Base-by-base conservation (phyloP, 352 stramenopile species). In the Globisporangium cystogenes region DNA sequence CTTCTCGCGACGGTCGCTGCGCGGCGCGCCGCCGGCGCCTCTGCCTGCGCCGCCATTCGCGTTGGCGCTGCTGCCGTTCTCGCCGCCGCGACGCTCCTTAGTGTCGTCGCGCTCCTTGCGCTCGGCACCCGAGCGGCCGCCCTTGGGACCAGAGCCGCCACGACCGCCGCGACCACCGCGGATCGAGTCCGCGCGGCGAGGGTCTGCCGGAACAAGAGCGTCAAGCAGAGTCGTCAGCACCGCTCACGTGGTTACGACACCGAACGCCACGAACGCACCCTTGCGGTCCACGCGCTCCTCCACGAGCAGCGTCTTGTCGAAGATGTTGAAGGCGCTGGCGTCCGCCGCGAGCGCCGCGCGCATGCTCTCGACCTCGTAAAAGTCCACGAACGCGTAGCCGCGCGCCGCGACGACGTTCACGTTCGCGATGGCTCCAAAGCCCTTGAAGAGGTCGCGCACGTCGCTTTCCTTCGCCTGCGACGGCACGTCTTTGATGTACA, bases 331-430 rank as follows among this genome's bases (percentile, higher is more conserved):
- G 57, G 80, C 67, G 35, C 69, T 78, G 16, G 63, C 67, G 44
- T 87, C 78, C 15, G 39, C 39, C 1, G 76, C 73, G 8, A 93
- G 67, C 56, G 74, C 84, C 20, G 75, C 73, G 36, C 79, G 82
- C 77, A 91, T 84, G 57, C 74, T 85, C 50, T 90, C 79, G 55
- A 86, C 53, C 44, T 95, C 82, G 37, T 70, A 70, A 53, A 75
- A 95, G 70, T 95, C 84, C 31, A 95, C 79, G 53, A 93, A 95
- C n/a, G 82, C 84, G 49, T 77, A 91, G 56, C 76, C 76, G 37
- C 82, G 83, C 48, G 65, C 51, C 12, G 53, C 42, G 23, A 82
- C 65, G 3, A 93, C 65, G 39, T 67, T 91, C 41, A 90, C 70
- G 57, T 73, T 77, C 29, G 79, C 84, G 48, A 95, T 88, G 40